Conservation (phyloP, 106 monocot genomes). For the Cymbidium sinense region DNA sequence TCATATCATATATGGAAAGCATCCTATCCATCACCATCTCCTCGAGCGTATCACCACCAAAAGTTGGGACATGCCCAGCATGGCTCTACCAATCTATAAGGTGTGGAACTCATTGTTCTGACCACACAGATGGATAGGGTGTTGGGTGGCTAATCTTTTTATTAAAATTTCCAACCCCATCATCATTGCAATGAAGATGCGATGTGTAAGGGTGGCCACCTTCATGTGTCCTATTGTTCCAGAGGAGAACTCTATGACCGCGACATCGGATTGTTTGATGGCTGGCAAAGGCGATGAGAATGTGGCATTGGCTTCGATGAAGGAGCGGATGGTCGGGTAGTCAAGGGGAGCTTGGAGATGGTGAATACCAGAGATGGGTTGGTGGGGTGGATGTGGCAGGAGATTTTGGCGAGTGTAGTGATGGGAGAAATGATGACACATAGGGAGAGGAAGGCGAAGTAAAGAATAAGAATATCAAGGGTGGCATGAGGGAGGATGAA, state of each 20-base stretch:
- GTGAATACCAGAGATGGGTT: conserved; percentile 31
- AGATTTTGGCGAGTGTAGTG: conserved; percentile 47
- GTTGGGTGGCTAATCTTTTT: too few relatives aligned
- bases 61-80: conserved; percentile 15
- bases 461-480: conserved; percentile 46
- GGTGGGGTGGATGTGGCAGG: conserved; percentile 36
- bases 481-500: conserved; percentile 36
- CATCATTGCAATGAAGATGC: conserved; percentile 55
- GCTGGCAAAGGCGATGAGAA: background rate
- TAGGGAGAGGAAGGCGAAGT: conserved; percentile 53
- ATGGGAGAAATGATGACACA: conserved; percentile 46
- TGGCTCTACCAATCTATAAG: background rate
- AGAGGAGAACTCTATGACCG: conserved; percentile 64
- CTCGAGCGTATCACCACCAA: conserved; percentile 50
- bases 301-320: background rate
- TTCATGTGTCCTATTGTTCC: conserved; percentile 66
- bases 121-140: too few relatives aligned
- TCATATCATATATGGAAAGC: conserved; percentile 14
- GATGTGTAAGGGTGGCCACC: conserved; percentile 55
- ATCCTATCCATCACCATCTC: conserved; percentile 35
- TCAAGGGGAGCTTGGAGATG: conserved; percentile 43
- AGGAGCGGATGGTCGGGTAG: conserved; percentile 31
- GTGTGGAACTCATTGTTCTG: conserved; percentile 11
- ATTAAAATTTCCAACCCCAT: too few relatives aligned
- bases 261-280: conserved; percentile 45